phyloP scores from a whole-genome alignment of 495 filamentous ascomycete genomes.

The Xylaria nigripes region DNA sequence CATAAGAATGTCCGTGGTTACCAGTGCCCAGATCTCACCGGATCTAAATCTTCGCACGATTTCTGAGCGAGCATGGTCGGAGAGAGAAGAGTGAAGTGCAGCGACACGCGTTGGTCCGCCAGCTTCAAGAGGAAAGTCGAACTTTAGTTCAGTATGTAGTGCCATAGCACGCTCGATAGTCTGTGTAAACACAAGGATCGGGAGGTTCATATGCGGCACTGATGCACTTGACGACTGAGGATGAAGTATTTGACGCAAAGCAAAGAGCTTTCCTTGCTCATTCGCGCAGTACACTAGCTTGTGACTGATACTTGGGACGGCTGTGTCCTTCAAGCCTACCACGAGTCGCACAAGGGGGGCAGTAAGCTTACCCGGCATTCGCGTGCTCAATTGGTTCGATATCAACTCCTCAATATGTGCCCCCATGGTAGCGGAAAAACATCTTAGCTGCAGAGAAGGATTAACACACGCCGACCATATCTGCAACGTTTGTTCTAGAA shows the following conservation, averaged over 20 bases:
- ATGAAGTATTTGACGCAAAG: constrained; percentile 83
- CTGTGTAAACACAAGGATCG: constrained; percentile 91
- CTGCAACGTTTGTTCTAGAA: constrained; percentile 78
- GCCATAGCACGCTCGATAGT: constrained; percentile 84
- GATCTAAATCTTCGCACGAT: constrained; percentile 86
- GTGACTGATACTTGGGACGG: constrained; percentile 84
- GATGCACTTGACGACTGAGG: constrained; percentile 53
- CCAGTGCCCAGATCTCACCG: constrained; percentile 91
- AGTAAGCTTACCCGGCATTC: constrained; percentile 38
- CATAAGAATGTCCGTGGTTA: constrained; percentile 87
- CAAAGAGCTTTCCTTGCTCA: constrained; percentile 88
- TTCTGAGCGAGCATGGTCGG: constrained; percentile 60
- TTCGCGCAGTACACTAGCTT: constrained; percentile 83
- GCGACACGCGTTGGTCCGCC: constrained; percentile 82
- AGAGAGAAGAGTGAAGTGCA: constrained; percentile 79
- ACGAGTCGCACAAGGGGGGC: constrained; percentile 70
- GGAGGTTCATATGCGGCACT: constrained; percentile 61
- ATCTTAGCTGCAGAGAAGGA: constrained; percentile 56
- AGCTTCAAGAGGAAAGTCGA: constrained; percentile 84
- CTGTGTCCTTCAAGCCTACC: constrained; percentile 89
- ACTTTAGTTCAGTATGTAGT: constrained; percentile 80
- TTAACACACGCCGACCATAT: constrained; percentile 75
- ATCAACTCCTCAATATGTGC: constrained; percentile 81
- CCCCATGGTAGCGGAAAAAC: constrained; percentile 96
- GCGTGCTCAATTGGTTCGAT: constrained; percentile 41